Conservation (phyloP, 768 basidiomycete species). For the Trametes maxima region DNA sequence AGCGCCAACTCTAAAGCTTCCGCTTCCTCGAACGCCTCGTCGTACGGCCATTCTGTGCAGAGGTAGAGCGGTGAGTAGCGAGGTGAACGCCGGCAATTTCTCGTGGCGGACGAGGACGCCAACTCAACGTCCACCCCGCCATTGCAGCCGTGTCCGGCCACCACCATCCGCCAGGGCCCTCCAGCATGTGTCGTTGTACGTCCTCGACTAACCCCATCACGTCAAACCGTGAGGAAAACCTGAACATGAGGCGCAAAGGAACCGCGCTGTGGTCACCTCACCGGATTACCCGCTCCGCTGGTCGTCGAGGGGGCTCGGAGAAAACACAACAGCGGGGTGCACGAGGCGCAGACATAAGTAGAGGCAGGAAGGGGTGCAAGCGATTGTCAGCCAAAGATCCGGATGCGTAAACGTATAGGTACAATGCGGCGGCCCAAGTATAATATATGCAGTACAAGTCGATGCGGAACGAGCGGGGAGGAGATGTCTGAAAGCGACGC, state of each 20-base stretch:
- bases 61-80: too few relatives aligned
- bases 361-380: background rate
- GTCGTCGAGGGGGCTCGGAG: background rate
- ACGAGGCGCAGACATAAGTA: constrained; percentile 2
- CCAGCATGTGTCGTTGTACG: background rate
- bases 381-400: constrained; percentile 8
- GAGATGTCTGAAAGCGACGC: background rate
- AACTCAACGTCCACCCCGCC: too few relatives aligned
- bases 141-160: background rate
- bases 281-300: background rate
- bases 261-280: constrained; percentile 12
- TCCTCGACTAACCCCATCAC: constrained; percentile 11
- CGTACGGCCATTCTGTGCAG: too few relatives aligned
- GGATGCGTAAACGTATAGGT: constrained; percentile 16
- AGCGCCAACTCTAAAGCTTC: too few relatives aligned
- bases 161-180: background rate
- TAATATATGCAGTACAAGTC: constrained; percentile 18
- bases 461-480: background rate
- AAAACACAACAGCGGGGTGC: background rate
- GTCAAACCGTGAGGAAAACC: constrained; percentile 5
- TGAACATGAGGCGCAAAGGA: constrained; percentile 11
- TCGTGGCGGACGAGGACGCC: too few relatives aligned
- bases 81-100: too few relatives aligned
- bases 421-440: constrained; percentile 16
- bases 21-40: too few relatives aligned